These are phyloP conservation scores for Exsudoporus frostii DNA, from an alignment of 768 basidiomycete genomes.

Conservation along the genomic window DNA sequence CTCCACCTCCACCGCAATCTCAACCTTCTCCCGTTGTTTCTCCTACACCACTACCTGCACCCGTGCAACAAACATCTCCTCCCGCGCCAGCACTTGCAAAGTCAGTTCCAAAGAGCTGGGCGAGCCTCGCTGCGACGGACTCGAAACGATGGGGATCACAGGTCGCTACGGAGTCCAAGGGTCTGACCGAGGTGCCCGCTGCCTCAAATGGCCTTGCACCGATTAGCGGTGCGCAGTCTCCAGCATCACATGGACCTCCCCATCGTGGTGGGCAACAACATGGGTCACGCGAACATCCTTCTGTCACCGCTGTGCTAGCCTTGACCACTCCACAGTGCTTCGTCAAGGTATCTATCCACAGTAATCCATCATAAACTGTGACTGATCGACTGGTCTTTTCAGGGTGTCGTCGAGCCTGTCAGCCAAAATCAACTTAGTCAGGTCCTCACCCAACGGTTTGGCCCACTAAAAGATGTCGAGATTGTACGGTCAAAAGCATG, in stretches of 20 bases:
- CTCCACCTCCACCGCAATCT: constrained; percentile 20
- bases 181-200: constrained; percentile 62
- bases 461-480: constrained; percentile 82
- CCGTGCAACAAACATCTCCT: constrained; percentile 30
- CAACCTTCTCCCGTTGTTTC: constrained; percentile 17
- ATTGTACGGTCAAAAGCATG: constrained; percentile 86
- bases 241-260: constrained; percentile 30
- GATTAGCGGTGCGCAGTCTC: constrained; percentile 36
- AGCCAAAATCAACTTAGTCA: constrained; percentile 47
- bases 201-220: constrained; percentile 40
- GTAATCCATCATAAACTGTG: background rate
- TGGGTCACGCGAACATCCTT: constrained; percentile 42
- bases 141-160: constrained; percentile 81
- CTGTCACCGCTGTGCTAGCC: constrained; percentile 52
- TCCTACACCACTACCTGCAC: constrained; percentile 28
- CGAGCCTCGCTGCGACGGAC: constrained; percentile 83
- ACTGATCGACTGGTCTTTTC: constrained; percentile 10
- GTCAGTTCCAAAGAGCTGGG: constrained; percentile 79
- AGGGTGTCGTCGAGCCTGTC: constrained; percentile 74
- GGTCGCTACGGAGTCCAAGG: constrained; percentile 74
- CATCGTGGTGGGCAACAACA: constrained; percentile 35
- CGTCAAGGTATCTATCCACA: constrained; percentile 65
- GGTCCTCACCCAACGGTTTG: constrained; percentile 62
- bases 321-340: constrained; percentile 81
- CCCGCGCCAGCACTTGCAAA: constrained; percentile 35